Evolutionary conservation across 768 basidiomycete species (phyloP).

Genomic region (Termitomyces heimii): DNA sequence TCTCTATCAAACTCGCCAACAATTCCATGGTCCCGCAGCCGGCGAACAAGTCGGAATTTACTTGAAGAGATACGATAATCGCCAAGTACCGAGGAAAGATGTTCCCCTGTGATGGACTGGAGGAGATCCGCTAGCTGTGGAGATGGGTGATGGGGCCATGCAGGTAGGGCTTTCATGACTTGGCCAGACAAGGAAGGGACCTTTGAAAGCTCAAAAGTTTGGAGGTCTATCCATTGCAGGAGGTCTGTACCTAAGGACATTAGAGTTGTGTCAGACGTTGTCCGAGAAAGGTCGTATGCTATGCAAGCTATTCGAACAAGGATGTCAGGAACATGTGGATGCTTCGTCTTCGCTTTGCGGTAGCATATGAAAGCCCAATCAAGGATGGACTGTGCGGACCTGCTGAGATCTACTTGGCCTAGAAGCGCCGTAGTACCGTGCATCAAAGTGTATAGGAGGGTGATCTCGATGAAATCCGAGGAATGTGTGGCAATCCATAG

Average conservation of each 20-base stretch:
- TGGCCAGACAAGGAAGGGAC: constrained; percentile 32
- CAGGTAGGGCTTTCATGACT: constrained; percentile 52
- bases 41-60: constrained; percentile 73
- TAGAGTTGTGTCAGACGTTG: constrained; percentile 21
- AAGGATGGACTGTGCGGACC: constrained; percentile 68
- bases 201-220: constrained; percentile 26
- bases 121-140: constrained; percentile 36
- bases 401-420: constrained; percentile 59
- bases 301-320: constrained; percentile 63
- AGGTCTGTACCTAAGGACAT: constrained; percentile 40
- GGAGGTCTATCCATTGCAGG: constrained; percentile 6
- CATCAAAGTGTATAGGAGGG: constrained; percentile 62
- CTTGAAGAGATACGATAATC: constrained; percentile 60
- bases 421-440: constrained; percentile 64
- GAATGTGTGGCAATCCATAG: constrained; percentile 66
- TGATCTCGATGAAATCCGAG: constrained; percentile 47
- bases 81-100: constrained; percentile 48
- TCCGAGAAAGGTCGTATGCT: constrained; percentile 46
- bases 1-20: constrained; percentile 30
- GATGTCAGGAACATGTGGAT: constrained; percentile 55
- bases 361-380: constrained; percentile 69
- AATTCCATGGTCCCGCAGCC: constrained; percentile 45
- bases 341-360: constrained; percentile 29
- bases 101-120: constrained; percentile 38
- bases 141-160: constrained; percentile 70